Conservation (phyloP, 805 yeast genomes). For the Lipomyces orientalis region DNA sequence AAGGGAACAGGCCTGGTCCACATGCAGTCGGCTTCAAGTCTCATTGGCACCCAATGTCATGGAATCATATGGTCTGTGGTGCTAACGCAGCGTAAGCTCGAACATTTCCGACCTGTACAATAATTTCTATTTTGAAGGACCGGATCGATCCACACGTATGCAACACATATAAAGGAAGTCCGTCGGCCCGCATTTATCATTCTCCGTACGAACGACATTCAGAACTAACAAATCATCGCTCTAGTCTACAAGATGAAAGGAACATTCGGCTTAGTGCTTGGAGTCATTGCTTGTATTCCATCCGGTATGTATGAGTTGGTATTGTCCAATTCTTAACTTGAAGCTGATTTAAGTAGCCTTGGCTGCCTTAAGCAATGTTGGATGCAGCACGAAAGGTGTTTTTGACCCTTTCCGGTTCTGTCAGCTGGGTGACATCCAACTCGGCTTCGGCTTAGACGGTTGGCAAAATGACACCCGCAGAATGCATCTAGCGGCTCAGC, state of each 20-base stretch:
- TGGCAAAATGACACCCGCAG: conserved; percentile 12
- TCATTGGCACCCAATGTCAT: too few relatives aligned
- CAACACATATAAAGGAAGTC: background rate
- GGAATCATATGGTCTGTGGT: too few relatives aligned
- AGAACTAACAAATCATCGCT: background rate
- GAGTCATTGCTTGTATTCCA: background rate
- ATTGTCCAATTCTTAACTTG: background rate
- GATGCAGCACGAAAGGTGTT: background rate
- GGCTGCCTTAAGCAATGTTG: background rate
- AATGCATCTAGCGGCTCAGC: conserved; percentile 9
- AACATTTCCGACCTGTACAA: too few relatives aligned
- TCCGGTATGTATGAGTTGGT: background rate
- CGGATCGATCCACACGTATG: background rate
- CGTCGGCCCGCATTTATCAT: background rate
- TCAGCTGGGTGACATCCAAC: conserved; percentile 15
- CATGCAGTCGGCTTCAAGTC: too few relatives aligned
- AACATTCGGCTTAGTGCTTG: background rate
- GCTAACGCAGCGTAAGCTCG: too few relatives aligned
- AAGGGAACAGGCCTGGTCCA: too few relatives aligned
- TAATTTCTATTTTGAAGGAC: too few relatives aligned
- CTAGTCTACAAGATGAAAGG: background rate
- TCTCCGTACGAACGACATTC: background rate
- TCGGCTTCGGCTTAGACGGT: conserved; percentile 13
- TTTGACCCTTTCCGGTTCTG: conserved; percentile 12
- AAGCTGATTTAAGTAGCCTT: background rate